Evolutionary conservation across 2,329 filamentous ascomycete genomes (phyloP), one percentile per base, ranked within the genome.

Genomic region (Ilyonectria destructans): DNA sequence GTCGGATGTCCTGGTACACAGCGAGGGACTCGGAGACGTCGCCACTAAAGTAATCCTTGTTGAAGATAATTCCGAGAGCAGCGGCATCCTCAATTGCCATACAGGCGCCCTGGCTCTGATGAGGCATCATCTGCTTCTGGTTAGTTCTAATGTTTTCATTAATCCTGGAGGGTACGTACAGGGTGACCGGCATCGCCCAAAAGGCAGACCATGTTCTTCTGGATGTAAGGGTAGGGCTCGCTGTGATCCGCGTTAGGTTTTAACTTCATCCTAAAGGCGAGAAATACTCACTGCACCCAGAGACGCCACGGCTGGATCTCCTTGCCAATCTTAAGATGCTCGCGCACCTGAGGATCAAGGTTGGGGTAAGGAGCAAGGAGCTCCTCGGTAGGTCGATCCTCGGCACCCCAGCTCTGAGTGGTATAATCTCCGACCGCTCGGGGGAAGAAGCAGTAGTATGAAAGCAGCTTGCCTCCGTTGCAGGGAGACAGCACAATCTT

Each of bases 401-500:
- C 86, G 0, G 82, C 82, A 0, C 85, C 88, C 90, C 90, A 92
- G 10, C 83, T 85, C 60, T 92, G 89, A 49, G 81, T 87, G 3
- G 85, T 83, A 75, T 89, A 92, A 75, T 92, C 75, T 0, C 75
- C 75, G 17, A 73, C 80, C 6, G 74, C 78, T 6, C 78, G 84
- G 0, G 90, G 87, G 79, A 91, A 92, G 83, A 92, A 92, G 80
- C 90, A 92, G 80, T 93, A 93, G 81, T 91, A 93, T 0, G 89
- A 91, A 3, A 92, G 83, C 3, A 92, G 81, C 68, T 87, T 87
- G 60, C 90, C 90, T 23, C 86, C 87, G 74, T 92, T 91, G 81
- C 91, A 93, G 6, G 91, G 90, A 0, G 90, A 92, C 2, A 93
- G 82, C 6, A 93, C 91, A 65, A 93, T 92, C 84, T 93, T 93